Evolutionary conservation across 73 alveolate species (phyloP), one percentile per base, ranked within the genome.

Genomic region (Paramecium primaurelia): DNA sequence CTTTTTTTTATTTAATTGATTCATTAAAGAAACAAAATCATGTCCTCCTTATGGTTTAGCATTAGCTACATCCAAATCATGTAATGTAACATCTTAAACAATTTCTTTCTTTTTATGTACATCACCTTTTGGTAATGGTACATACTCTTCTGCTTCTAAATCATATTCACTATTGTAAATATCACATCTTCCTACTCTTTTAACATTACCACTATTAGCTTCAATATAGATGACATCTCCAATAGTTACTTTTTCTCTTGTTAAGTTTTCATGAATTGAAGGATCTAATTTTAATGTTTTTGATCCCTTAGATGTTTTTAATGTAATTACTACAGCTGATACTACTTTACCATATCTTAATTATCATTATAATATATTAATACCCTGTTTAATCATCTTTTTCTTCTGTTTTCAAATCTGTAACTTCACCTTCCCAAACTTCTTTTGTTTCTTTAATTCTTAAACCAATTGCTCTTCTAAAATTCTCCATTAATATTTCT

Each of bases 341-440:
- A 98, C 98, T 8, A 97, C 97, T 80, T 98, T 98, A 18, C 99
- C 99, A 92, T 89, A 89, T 22, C 94, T 87, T 68, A 4, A 10
- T 34, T 6, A 6, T 12, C 25, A 5, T 32, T 84, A n/a, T 0
- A 18, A 34, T 34, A 14, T 49, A 9, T n/a, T 2, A 40, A n/a
- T 87, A 87, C 93, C 93, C 99, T 92, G 97, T 97, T 26, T 99
- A 98, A 73, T 97, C 99, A 34, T 97, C 99, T 49, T 93, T 96
- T 77, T 98, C 99, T 96, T 99, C 99, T 28, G 99, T 99, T 69
- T 99, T 94, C 83, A 99, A 95, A 87, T 99, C 99, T 40, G 99
- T 99, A 47, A 99, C 99, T 94, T 99, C 99, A 44, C 99, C 99
- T 94, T 99, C 99, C 99, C 99, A 99, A 49, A 99, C 99, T 95